Conservation (phyloP, 345 rosid species). For the Zanthoxylum bungeanum region DNA sequence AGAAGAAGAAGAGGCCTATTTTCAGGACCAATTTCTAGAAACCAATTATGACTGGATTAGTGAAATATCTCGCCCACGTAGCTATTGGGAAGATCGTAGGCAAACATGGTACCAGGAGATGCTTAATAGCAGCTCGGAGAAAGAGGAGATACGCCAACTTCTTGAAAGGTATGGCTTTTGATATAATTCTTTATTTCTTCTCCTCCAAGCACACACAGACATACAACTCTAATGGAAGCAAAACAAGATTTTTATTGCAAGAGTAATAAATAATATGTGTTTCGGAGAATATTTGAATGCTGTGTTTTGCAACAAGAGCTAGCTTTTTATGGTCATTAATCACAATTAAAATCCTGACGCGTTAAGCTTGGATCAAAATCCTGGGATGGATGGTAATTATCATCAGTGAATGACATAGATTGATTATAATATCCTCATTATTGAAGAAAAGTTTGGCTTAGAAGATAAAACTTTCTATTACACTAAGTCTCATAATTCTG, state of each 20-base stretch:
- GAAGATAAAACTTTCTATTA: neutral
- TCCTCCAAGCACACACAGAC: neutral
- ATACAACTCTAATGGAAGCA: neutral
- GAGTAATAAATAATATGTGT: neutral
- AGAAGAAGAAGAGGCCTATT: slow-evolving; percentile 11
- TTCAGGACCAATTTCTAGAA: slow-evolving; percentile 17
- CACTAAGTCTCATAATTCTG: neutral
- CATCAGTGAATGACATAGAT: neutral
- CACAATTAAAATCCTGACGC: neutral
- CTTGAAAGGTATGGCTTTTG: slow-evolving; percentile 52
- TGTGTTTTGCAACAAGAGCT: neutral
- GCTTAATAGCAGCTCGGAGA: slow-evolving; percentile 43
- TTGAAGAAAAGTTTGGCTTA: neutral
- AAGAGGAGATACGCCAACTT: slow-evolving; percentile 65
- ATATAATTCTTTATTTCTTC: neutral
- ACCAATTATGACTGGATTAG: slow-evolving; percentile 56
- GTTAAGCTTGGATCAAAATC: neutral
- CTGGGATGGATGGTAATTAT: neutral
- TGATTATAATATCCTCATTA: neutral
- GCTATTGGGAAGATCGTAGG: slow-evolving; percentile 83
- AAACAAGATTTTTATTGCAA: neutral
- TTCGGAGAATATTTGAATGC: neutral
- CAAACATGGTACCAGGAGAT: slow-evolving; percentile 70
- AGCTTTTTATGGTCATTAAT: neutral
- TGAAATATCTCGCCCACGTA: slow-evolving; percentile 76